Evolutionary conservation across 257 asterid genomes (phyloP).

Genomic region (Primulina tabacum): DNA sequence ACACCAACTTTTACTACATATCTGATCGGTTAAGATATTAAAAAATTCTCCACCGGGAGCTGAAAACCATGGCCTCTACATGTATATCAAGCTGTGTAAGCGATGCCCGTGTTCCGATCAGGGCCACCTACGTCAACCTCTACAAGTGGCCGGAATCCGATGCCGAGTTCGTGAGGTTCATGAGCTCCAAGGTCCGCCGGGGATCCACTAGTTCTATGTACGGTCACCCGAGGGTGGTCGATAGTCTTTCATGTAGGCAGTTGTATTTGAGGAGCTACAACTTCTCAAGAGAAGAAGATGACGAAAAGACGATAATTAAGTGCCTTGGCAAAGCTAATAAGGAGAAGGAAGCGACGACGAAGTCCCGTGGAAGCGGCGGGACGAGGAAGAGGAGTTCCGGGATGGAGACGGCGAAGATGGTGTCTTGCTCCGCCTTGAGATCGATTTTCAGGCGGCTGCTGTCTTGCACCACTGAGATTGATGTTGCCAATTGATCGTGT

Average conservation of each 20-base stretch:
- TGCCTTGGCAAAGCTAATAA: conserved; percentile 40
- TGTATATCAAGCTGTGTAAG: conserved; percentile 38
- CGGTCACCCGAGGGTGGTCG: conserved; percentile 57
- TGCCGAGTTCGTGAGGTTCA: conserved; percentile 64
- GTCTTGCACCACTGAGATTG: conserved; percentile 74
- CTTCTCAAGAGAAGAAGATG: conserved; percentile 65
- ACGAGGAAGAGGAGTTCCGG: conserved; percentile 32
- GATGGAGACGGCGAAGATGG: conserved; percentile 39
- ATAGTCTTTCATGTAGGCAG: conserved; percentile 80
- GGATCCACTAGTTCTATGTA: not conserved
- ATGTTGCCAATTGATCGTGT: conserved; percentile 54
- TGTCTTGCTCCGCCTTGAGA: conserved; percentile 38
- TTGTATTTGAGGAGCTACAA: conserved; percentile 79
- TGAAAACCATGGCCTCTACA: conserved; percentile 37
- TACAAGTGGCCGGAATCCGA: conserved; percentile 68
- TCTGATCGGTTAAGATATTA: too few relatives aligned
- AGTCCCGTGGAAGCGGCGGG: conserved; percentile 20
- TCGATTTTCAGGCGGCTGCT: conserved; percentile 68
- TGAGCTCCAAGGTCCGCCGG: conserved; percentile 35
- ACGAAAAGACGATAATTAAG: conserved; percentile 33
- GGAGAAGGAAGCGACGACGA: conserved; percentile 1
- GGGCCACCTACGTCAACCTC: conserved; percentile 56
- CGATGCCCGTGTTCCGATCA: conserved; percentile 47
- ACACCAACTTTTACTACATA: not conserved
- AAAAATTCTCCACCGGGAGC: not conserved